A percentile compares a stretch with the other conserved stretches of the same genome.
phyloP scores from a whole-genome alignment of 768 basidiomycete species.

The Boletus sp. region DNA sequence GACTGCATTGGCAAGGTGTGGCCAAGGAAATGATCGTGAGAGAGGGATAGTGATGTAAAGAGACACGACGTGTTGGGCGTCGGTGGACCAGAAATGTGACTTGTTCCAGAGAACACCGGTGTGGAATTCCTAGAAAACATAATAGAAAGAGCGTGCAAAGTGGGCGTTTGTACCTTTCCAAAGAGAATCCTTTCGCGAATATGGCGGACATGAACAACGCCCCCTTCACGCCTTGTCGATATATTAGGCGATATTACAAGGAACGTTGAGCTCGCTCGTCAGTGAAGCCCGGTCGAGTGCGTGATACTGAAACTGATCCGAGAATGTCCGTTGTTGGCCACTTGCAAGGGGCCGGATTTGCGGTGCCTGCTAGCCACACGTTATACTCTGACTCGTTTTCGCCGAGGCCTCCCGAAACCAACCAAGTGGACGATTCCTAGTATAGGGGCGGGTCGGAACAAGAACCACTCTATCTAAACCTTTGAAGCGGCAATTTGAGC shows the following conservation, averaged over 20 bases:
- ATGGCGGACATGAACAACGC: conserved; percentile 29
- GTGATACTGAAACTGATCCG: conserved; percentile 14
- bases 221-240: conserved; percentile 15
- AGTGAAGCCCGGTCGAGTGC: conserved; percentile 6
- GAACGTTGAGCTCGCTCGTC: conserved; percentile 11
- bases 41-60: conserved; percentile 25
- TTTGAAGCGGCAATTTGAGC: neutral
- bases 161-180: conserved; percentile 15
- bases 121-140: conserved; percentile 16
- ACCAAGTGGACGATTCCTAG: neutral
- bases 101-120: conserved; percentile 6
- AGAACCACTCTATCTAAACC: neutral
- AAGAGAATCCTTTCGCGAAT: conserved; percentile 19
- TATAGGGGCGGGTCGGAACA: conserved; percentile 15
- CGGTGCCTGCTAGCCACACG: neutral
- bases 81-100: conserved; percentile 15
- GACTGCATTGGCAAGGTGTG: conserved; percentile 10
- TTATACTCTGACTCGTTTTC: conserved; percentile 11
- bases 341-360: neutral
- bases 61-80: conserved; percentile 18
- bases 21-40: conserved; percentile 12
- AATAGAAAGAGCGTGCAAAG: conserved; percentile 21
- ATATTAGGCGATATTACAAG: conserved; percentile 26
- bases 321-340: conserved; percentile 6
- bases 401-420: conserved; percentile 6